Evolutionary conservation across 2,329 filamentous ascomycete genomes (phyloP).

Genomic region (Celoporthe dispersa): DNA sequence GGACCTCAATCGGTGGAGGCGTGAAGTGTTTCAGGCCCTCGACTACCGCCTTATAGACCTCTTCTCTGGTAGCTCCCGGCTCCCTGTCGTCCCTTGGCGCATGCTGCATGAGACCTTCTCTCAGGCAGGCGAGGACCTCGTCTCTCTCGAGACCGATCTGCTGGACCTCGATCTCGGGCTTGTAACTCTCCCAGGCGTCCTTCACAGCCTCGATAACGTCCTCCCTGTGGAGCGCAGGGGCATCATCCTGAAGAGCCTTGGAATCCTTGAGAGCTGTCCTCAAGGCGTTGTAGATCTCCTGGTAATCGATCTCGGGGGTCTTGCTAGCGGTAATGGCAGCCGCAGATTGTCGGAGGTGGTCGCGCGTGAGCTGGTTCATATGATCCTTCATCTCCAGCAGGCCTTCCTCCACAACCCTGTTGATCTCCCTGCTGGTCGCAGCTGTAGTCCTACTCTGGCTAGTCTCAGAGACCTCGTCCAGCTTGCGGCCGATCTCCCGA

Average conservation of each 20-base stretch:
- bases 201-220: slow-evolving; percentile 85
- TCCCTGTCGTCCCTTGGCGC: slow-evolving; percentile 57
- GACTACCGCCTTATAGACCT: slow-evolving; percentile 84
- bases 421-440: slow-evolving; percentile 71
- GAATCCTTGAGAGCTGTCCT: slow-evolving; percentile 73
- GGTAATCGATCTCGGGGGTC: slow-evolving; percentile 69
- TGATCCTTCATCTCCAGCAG: slow-evolving; percentile 83
- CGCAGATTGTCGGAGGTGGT: slow-evolving; percentile 72
- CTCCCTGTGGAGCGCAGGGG: slow-evolving; percentile 68
- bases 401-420: slow-evolving; percentile 77
- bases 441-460: slow-evolving; percentile 52
- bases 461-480: slow-evolving; percentile 69
- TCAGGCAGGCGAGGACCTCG: slow-evolving; percentile 84
- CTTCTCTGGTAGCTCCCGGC: slow-evolving; percentile 73
- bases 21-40: slow-evolving; percentile 82
- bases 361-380: slow-evolving; percentile 77
- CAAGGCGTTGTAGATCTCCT: slow-evolving; percentile 85
- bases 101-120: slow-evolving; percentile 83
- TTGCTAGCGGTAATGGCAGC: slow-evolving; percentile 63
- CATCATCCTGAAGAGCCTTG: slow-evolving; percentile 52
- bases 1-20: slow-evolving; percentile 72
- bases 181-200: slow-evolving; percentile 92
- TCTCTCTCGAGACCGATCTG: slow-evolving; percentile 90
- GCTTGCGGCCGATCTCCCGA: slow-evolving; percentile 81
- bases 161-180: slow-evolving; percentile 88